Evolutionary conservation across 1,139 yeast genomes (phyloP), one percentile per base, ranked within the genome.

Genomic region (Sugiyamaella neomexicana): DNA sequence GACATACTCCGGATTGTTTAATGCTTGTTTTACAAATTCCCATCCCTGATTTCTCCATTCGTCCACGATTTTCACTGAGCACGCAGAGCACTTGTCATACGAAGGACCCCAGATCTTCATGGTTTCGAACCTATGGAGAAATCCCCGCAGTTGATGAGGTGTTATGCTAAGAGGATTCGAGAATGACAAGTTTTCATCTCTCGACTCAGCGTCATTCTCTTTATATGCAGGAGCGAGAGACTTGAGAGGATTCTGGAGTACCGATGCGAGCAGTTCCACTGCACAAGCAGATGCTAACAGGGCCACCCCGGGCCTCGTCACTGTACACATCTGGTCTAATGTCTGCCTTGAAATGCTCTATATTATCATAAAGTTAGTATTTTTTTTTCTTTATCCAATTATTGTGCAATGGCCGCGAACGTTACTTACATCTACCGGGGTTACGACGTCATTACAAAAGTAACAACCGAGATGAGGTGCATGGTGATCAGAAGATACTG

Each of bases 251-350:
- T 85, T 86, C 67, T 93, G 98, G 45, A 89, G 66, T 0, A 88
- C 62, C 0, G 96, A 82, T 0, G 89, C 86, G 60, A 89, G 68
- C 10, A 95, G 72, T 67, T 93, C 99, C 0, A 89, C 96, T 0
- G 96, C 96, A 43, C 85, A 73, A 0, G 97, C 82, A 0, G 96
- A 80, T 0, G 99, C 98, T 70, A 89, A 74, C 65, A 87, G 74
- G 0, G 99, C 96, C 0, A 86, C 91, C 0, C 99, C 99, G 0
- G 99, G 99, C 45, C 99, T 75, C 0, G 99, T 93, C 0, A 93
- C 99, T 0, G 99, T 93, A 68, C 99, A 93, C 97, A 93, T 93
- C 69, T 93, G 98, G 70, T 93, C 99, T 57, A 93, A 73, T 0
- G 97, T 87, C 51, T 96, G 76, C 65, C 90, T 95, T 0, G 89